These are phyloP conservation scores for Talaromyces trachyspermus DNA, from an alignment of 495 filamentous ascomycete species.

Conservation along the genomic window DNA sequence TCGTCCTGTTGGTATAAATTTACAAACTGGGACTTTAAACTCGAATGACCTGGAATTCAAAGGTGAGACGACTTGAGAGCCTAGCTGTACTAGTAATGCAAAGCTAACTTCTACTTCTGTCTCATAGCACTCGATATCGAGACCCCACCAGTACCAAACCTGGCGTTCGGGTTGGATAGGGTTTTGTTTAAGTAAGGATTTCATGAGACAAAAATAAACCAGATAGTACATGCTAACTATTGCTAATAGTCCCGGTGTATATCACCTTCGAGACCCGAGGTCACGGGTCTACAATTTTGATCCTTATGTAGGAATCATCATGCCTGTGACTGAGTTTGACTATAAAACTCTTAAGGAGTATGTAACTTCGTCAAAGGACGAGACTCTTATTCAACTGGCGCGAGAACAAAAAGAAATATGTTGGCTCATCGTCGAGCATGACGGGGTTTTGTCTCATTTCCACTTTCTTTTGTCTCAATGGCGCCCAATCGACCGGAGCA, in stretches of 20 bases:
- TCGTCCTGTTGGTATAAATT: no score
- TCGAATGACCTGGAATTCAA: no score
- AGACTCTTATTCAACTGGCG: conserved; percentile 57
- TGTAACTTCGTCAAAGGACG: conserved; percentile 82
- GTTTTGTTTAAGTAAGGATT: conserved; percentile 76
- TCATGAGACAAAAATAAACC: background rate
- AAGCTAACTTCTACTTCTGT: background rate
- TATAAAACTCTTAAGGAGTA: conserved; percentile 78
- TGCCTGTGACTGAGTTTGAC: conserved; percentile 88
- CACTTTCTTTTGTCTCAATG: conserved; percentile 85
- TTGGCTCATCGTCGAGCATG: conserved; percentile 96
- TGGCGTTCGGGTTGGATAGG: conserved; percentile 77
- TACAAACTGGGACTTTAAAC: no score
- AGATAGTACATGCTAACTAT: background rate
- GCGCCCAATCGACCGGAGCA: conserved; percentile 58
- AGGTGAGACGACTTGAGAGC: background rate
- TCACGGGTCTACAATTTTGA: conserved; percentile 93
- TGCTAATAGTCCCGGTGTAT: conserved; percentile 65
- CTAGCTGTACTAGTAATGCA: background rate
- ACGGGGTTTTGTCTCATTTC: conserved; percentile 79
- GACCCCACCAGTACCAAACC: conserved; percentile 55
- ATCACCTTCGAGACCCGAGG: conserved; percentile 81
- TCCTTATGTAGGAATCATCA: conserved; percentile 82
- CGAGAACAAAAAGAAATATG: conserved; percentile 67
- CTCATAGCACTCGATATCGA: conserved; percentile 43